phyloP scores from a whole-genome alignment of 1,284 basidiomycete species.

The Cutaneotrichosporon spelunceum region DNA sequence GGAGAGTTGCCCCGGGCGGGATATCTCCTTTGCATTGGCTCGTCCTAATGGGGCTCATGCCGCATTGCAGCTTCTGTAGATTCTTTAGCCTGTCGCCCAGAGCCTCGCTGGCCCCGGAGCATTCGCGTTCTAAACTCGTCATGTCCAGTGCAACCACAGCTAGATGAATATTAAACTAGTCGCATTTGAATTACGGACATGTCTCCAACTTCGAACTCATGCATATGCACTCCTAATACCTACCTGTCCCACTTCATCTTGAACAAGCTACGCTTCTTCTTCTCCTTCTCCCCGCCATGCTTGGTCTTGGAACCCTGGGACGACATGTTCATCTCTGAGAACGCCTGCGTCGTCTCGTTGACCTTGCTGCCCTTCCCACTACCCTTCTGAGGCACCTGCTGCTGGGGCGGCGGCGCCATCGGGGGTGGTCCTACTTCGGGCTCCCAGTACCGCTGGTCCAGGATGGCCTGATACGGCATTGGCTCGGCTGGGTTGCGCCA shows the following conservation, averaged over 20 bases:
- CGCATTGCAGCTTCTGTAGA: no score
- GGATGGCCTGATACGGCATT: slow-evolving; percentile 61
- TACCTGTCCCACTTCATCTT: slow-evolving; percentile 45
- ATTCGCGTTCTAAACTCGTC: no score
- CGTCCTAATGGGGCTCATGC: no score
- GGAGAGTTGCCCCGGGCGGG: no score
- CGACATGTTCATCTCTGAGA: slow-evolving; percentile 20
- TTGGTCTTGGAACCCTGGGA: slow-evolving; percentile 31
- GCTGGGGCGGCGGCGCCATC: slow-evolving; percentile 36
- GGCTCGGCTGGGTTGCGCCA: slow-evolving; percentile 63
- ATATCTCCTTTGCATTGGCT: no score
- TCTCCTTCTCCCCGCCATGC: slow-evolving; percentile 55
- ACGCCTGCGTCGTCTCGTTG: slow-evolving; percentile 17
- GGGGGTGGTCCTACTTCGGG: slow-evolving; percentile 49
- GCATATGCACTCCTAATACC: slow-evolving; percentile 5
- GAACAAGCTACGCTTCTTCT: slow-evolving; percentile 65
- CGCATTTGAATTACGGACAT: no score
- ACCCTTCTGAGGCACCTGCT: background rate
- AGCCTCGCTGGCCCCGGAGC: no score
- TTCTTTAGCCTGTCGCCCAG: no score
- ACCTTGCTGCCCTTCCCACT: no score
- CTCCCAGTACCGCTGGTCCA: slow-evolving; percentile 50
- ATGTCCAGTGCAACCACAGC: no score
- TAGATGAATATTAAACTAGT: no score
- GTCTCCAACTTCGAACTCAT: background rate